A percentile compares a stretch with the other conserved stretches of the same genome.
Conservation (phyloP, 2,329 filamentous ascomycete species). For the Xylariaceae sp. region DNA sequence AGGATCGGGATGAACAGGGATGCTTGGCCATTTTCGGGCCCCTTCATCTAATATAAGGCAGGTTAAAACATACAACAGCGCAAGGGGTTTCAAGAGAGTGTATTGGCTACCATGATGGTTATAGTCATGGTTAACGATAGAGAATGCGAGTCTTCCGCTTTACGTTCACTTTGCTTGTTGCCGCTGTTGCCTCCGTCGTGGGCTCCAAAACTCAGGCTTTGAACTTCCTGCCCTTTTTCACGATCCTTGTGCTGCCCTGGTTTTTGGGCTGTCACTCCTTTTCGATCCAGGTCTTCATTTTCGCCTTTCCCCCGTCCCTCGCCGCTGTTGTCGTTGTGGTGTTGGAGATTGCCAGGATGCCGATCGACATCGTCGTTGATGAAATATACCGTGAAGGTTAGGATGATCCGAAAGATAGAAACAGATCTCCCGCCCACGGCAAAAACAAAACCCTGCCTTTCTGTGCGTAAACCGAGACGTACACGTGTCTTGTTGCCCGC, state of each 20-base stretch:
- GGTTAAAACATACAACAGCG: too few species aligned
- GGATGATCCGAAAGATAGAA: slow-evolving; percentile 13
- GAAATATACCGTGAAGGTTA: slow-evolving; percentile 15
- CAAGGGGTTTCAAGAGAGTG: slow-evolving; percentile 15
- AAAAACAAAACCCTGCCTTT: slow-evolving; percentile 13
- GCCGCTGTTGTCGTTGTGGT: too few species aligned
- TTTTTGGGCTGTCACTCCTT: too few species aligned
- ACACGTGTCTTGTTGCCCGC: slow-evolving; percentile 7
- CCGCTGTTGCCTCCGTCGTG: not conserved
- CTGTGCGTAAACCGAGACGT: slow-evolving; percentile 9
- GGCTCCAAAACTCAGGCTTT: too few species aligned
- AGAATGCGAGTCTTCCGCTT: slow-evolving; percentile 13
- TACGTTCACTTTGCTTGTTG: not conserved
- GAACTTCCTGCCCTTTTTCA: too few species aligned
- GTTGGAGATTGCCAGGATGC: slow-evolving; percentile 4
- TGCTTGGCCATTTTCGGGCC: too few species aligned
- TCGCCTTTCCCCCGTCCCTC: slow-evolving; percentile 5
- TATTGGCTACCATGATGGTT: slow-evolving; percentile 17
- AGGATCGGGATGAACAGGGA: too few species aligned
- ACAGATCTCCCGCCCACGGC: slow-evolving; percentile 11
- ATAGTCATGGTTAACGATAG: slow-evolving; percentile 17
- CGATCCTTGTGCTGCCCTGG: too few species aligned
- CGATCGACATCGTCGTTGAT: not conserved
- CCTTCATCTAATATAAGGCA: too few species aligned
- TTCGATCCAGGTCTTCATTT: too few species aligned